Conservation (phyloP, 108 stramenopile genomes). For the Cyclostephanos tholiformis region DNA sequence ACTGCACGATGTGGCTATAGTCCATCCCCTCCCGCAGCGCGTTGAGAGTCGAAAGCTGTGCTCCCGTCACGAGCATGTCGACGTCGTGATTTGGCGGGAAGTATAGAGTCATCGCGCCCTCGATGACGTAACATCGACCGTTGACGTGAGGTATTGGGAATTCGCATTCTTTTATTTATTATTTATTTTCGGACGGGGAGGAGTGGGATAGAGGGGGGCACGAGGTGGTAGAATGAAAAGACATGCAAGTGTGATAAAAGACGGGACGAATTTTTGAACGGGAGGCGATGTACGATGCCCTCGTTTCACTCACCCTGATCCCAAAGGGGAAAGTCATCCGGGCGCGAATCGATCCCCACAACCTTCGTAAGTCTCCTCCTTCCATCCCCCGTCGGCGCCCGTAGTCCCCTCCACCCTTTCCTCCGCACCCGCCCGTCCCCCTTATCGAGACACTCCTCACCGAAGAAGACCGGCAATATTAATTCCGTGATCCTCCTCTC, state of each 20-base stretch:
- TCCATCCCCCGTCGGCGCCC: not conserved
- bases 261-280: too few species aligned
- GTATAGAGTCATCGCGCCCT: slow-evolving; percentile 41
- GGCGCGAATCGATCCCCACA: slow-evolving; percentile 29
- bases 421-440: slow-evolving; percentile 2
- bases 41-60: slow-evolving; percentile 17
- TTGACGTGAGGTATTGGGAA: slow-evolving; percentile 6
- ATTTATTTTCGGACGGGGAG: not conserved
- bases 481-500: slow-evolving; percentile 16
- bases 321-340: slow-evolving; percentile 30
- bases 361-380: not conserved
- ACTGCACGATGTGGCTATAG: slow-evolving; percentile 8
- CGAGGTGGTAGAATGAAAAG: too few species aligned
- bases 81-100: slow-evolving; percentile 31
- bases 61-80: slow-evolving; percentile 14
- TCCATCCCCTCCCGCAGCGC: slow-evolving; percentile 35
- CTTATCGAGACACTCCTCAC: slow-evolving; percentile 17
- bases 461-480: slow-evolving; percentile 27
- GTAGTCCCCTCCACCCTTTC: not conserved
- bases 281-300: too few species aligned
- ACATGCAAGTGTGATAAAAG: too few species aligned
- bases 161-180: slow-evolving; percentile 40
- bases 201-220: not conserved
- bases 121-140: slow-evolving; percentile 32
- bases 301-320: slow-evolving; percentile 21